These are phyloP conservation scores for Paramecium bursaria DNA, from an alignment of 73 alveolate genomes.

Conservation along the genomic window DNA sequence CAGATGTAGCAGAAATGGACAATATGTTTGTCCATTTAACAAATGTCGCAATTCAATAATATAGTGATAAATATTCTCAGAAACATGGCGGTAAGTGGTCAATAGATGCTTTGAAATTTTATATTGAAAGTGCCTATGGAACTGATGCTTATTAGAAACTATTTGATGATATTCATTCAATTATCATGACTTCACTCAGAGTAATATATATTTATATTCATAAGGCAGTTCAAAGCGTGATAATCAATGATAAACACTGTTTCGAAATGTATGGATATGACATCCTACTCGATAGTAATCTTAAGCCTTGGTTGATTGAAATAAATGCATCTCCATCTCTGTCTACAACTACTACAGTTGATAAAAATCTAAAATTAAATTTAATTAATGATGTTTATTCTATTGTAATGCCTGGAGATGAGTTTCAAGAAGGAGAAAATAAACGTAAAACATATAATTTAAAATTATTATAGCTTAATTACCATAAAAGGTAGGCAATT, in stretches of 20 bases:
- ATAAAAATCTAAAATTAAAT: conserved; percentile 90
- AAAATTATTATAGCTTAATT: conserved; percentile 53
- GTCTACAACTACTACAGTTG: conserved; percentile 87
- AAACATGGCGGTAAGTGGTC: conserved; percentile 94
- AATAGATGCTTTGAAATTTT: conserved; percentile 77
- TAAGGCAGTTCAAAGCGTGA: conserved; percentile 80
- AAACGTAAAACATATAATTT: conserved; percentile 87
- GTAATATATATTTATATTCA: conserved; percentile 69
- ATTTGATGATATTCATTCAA: conserved; percentile 92
- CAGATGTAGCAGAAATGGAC: conserved; percentile 92
- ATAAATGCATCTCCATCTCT: conserved; percentile 96
- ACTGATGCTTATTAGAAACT: conserved; percentile 86
- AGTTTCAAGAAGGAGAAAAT: conserved; percentile 92
- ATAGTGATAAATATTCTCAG: conserved; percentile 88
- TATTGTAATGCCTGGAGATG: conserved; percentile 95
- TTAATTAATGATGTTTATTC: conserved; percentile 90
- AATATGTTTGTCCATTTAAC: conserved; percentile 94
- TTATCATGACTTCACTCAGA: conserved; percentile 83
- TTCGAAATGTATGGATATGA: conserved; percentile 99
- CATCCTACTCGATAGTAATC: conserved; percentile 89
- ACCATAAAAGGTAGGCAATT: conserved; percentile 81
- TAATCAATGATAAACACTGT: conserved; percentile 99
- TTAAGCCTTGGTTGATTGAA: conserved; percentile 97
- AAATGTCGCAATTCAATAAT: conserved; percentile 93
- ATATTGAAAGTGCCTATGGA: conserved; percentile 89